A percentile compares a stretch with the other conserved stretches of the same genome.
Conservation (phyloP, 441 rosid species). For the Arabidopsis lyrata region DNA sequence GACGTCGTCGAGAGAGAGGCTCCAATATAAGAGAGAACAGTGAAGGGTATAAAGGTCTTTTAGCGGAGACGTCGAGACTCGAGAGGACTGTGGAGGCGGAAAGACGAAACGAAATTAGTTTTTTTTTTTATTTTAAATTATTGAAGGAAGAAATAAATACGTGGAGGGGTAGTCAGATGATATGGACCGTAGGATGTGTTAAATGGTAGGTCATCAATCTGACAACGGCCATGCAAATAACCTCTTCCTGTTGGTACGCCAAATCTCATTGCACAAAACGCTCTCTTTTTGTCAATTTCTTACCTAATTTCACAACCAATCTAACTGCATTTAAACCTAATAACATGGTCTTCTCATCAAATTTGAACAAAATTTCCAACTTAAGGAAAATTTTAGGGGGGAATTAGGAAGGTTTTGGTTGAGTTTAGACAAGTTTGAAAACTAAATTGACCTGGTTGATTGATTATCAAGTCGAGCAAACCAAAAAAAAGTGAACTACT, state of each 20-base stretch:
- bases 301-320: constrained; percentile 40
- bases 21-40: constrained; percentile 10
- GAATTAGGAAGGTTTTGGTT: constrained; percentile 1
- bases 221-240: constrained; percentile 44
- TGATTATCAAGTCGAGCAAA: not conserved
- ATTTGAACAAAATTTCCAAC: not conserved
- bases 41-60: constrained; percentile 35
- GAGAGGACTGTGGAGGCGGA: constrained; percentile 44
- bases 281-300: constrained; percentile 12
- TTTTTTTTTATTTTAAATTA: constrained; percentile 6
- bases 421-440: constrained; percentile 14
- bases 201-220: constrained; percentile 3
- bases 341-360: not conserved
- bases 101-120: not conserved
- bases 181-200: constrained; percentile 41
- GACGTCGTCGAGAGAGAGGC: constrained; percentile 22
- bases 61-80: constrained; percentile 51
- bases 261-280: constrained; percentile 32
- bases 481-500: constrained; percentile 2
- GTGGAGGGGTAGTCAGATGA: constrained; percentile 30
- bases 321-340: constrained; percentile 10
- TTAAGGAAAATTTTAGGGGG: not conserved
- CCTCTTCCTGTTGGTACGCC: constrained; percentile 40
- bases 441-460: constrained; percentile 16
- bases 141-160: constrained; percentile 6